phyloP scores from a whole-genome alignment of 1,139 yeast genomes.

The Hyphopichia wangnamkhiaoensis region DNA sequence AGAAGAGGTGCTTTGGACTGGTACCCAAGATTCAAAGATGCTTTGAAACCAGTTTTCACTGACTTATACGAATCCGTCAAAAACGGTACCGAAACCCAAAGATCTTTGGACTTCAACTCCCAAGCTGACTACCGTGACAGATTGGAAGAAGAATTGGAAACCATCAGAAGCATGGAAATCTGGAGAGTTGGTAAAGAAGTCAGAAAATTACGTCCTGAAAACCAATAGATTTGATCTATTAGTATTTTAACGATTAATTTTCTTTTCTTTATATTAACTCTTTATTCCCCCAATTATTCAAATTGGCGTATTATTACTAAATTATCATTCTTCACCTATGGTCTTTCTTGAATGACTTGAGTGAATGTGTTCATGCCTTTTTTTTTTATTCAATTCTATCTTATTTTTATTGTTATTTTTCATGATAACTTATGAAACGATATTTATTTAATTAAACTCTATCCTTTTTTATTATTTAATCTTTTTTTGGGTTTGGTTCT shows the following conservation, averaged over 20 bases:
- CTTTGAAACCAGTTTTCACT: slow-evolving; percentile 97
- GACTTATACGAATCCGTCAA: slow-evolving; percentile 93
- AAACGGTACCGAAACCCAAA: slow-evolving; percentile 96
- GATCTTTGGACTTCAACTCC: slow-evolving; percentile 98
- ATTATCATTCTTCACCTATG: slow-evolving; percentile 16
- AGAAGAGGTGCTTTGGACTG: slow-evolving; percentile 99
- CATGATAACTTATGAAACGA: slow-evolving; percentile 2
- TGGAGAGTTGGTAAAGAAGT: slow-evolving; percentile 99
- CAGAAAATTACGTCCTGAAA: slow-evolving; percentile 98
- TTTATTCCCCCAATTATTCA: no score
- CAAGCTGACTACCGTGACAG: slow-evolving; percentile 96
- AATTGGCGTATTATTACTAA: slow-evolving; percentile 3
- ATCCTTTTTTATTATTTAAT: slow-evolving; percentile 15
- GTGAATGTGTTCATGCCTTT: slow-evolving; percentile 4
- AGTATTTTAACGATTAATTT: not conserved
- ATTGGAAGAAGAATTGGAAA: slow-evolving; percentile 89
- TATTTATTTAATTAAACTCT: slow-evolving; percentile 8
- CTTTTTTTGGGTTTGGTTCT: slow-evolving; percentile 16
- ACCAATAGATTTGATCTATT: slow-evolving; percentile 54
- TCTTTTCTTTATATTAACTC: not conserved
- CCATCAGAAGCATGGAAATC: slow-evolving; percentile 97
- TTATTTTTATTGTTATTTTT: slow-evolving; percentile 25
- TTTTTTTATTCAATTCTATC: slow-evolving; percentile 12
- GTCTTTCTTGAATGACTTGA: slow-evolving; percentile 35
- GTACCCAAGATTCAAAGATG: slow-evolving; percentile 99